Base-by-base conservation (phyloP, 2,329 filamentous ascomycete genomes). In the Microsporum audouinii region DNA sequence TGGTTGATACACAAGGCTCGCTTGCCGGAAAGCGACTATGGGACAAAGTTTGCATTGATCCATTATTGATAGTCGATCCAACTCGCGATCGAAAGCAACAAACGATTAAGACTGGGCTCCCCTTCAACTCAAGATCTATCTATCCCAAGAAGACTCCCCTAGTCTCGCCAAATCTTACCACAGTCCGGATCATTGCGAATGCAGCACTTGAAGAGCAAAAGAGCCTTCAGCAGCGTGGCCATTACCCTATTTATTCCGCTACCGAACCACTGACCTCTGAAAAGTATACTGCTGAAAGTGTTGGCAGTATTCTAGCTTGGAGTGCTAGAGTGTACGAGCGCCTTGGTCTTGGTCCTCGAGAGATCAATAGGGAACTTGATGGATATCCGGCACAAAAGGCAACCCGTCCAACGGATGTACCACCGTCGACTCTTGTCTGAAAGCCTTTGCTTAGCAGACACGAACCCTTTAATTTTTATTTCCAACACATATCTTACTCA, bases 1-100 rank as follows among this genome's bases (percentile, higher is more conserved):
- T 84, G 6, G 77, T 82, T 2, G 75, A 79, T 33, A 72, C 73
- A 0, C 76, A 78, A 55, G 80, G 79, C 60, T 79, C 76, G 61
- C 60, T 64, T 7, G 73, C 73, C 38, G 84, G 80, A 62, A 77
- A 73, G 61, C 70, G 66, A 2, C 65, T 84, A 38, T 79, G 81
- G 61, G 68, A 78, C 7, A 70, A 69, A 39, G 84, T 81, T 76
- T 80, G 77, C 59, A 64, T 73, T 38, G 67, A 71, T 47, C 67
- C 67, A 23, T 60, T 58, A 3, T 58, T 31, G 38, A 45, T 36
- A 3, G 27, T 51, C 14, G 6, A 51, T 29, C 8, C 45, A 51
- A 12, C 53, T 36, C 45, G 57, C 59, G 1, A 39, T 23, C 17
- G 53, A 55, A 14, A 23, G 39, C 7, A 53, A 51, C 56, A 31